A percentile compares a stretch with the other conserved stretches of the same genome.
Evolutionary conservation across 176 grass and related monocot species (phyloP).

Genomic region (Tillandsia leiboldiana): DNA sequence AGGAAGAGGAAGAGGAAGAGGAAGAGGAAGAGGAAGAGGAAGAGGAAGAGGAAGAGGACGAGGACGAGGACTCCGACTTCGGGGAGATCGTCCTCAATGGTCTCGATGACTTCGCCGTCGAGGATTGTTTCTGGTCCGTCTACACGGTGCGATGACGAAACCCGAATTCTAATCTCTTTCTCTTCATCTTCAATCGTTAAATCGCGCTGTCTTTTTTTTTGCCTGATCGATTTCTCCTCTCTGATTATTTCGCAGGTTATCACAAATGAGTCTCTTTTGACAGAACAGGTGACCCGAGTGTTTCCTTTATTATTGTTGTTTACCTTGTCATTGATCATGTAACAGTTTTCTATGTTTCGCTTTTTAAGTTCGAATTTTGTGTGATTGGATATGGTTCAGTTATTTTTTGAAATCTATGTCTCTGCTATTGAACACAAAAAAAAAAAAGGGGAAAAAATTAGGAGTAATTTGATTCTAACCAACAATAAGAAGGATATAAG

Average conservation of each 20-base stretch:
- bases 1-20: slow-evolving; percentile 35
- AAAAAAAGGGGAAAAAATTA: too few relatives aligned
- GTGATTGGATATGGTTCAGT: neutral
- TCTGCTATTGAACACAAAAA: too few relatives aligned
- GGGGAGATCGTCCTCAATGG: slow-evolving; percentile 68
- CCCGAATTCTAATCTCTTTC: neutral
- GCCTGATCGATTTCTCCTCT: slow-evolving; percentile 19
- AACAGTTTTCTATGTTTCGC: neutral
- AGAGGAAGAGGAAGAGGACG: slow-evolving; percentile 39
- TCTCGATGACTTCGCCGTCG: slow-evolving; percentile 48
- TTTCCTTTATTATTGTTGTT: neutral
- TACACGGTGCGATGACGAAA: slow-evolving; percentile 30
- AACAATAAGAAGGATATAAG: too few relatives aligned
- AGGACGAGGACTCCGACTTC: slow-evolving; percentile 33
- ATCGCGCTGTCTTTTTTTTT: neutral
- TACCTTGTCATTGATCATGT: too few relatives aligned
- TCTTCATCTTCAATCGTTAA: neutral
- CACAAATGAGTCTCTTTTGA: slow-evolving; percentile 76
- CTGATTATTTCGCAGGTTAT: slow-evolving; percentile 56
- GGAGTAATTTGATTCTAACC: too few relatives aligned
- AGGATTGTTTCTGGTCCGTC: slow-evolving; percentile 74
- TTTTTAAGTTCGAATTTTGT: slow-evolving; percentile 1
- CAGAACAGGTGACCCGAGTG: slow-evolving; percentile 57
- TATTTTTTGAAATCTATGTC: too few relatives aligned
- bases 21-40: slow-evolving; percentile 28